phyloP scores from a whole-genome alignment of 2,329 filamentous ascomycete species.

The Fusarium verrucosum region DNA sequence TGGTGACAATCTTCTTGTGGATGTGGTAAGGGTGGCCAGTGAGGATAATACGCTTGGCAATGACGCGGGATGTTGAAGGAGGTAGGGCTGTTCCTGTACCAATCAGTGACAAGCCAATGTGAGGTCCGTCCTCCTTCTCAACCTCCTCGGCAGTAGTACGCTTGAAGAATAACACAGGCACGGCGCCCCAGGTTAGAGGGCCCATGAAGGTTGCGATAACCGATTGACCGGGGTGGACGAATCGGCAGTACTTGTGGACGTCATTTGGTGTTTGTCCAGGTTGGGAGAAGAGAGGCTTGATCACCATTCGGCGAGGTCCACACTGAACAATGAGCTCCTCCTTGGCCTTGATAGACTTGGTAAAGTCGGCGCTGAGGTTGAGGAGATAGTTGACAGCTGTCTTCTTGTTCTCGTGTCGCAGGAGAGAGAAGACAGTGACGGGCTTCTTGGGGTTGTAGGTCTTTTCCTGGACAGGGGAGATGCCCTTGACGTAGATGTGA shows the following conservation, averaged over 20 bases:
- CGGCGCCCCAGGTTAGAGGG: constrained; percentile 90
- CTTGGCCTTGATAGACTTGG: constrained; percentile 85
- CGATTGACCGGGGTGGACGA: constrained; percentile 87
- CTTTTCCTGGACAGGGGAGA: constrained; percentile 55
- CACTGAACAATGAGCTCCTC: constrained; percentile 92
- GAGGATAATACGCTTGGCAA: constrained; percentile 92
- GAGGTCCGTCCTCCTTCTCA: constrained; percentile 54
- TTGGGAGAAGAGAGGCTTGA: constrained; percentile 91
- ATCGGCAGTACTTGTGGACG: constrained; percentile 96
- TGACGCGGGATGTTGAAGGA: constrained; percentile 77
- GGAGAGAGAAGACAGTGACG: constrained; percentile 81
- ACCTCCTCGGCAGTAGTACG: constrained; percentile 58
- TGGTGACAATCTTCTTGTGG: constrained; percentile 95
- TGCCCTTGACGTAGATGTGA: constrained; percentile 73
- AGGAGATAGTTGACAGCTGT: constrained; percentile 91
- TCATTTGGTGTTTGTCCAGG: constrained; percentile 93
- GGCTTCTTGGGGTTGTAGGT: constrained; percentile 64
- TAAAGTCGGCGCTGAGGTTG: constrained; percentile 80
- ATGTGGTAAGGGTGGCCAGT: constrained; percentile 99
- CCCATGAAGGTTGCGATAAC: constrained; percentile 90
- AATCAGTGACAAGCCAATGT: constrained; percentile 73
- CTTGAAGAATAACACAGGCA: constrained; percentile 90
- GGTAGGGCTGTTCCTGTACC: constrained; percentile 88
- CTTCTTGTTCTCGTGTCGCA: constrained; percentile 95
- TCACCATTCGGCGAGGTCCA: constrained; percentile 83